Conservation (phyloP, 176 grass and related monocot species). For the Ananas comosus region DNA sequence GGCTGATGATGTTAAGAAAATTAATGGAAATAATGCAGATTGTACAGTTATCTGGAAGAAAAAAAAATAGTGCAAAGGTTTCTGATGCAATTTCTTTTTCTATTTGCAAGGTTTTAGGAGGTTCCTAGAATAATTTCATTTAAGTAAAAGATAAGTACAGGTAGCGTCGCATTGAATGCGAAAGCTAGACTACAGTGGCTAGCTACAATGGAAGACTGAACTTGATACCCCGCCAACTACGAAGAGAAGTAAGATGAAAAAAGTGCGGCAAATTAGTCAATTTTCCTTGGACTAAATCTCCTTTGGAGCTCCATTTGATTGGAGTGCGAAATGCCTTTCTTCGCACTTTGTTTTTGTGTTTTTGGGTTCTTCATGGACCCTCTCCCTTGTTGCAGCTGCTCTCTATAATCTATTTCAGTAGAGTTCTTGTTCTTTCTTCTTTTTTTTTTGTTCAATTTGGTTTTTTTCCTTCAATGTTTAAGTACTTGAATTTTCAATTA, state of each 20-base stretch:
- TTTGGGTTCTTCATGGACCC: conserved; percentile 2
- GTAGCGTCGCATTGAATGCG: no score
- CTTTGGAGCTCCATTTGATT: not conserved
- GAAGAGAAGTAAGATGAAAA: no score
- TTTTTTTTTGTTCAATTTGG: not conserved
- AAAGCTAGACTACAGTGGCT: no score
- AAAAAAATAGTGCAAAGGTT: not conserved
- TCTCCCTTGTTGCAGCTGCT: conserved; percentile 16
- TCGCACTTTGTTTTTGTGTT: conserved; percentile 16
- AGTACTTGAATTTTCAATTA: conserved; percentile 23
- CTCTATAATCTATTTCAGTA: conserved; percentile 7
- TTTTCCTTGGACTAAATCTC: not conserved
- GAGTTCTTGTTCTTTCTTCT: not conserved
- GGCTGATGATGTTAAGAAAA: no score
- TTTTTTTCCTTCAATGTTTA: conserved; percentile 2
- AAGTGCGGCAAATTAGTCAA: no score
- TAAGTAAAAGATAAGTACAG: no score
- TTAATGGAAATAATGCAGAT: no score
- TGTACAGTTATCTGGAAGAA: no score
- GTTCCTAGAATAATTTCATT: no score
- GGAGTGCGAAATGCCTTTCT: conserved; percentile 11
- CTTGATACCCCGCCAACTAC: no score
- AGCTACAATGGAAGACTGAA: no score
- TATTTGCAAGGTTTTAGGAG: no score
- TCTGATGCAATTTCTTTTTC: not conserved